Percentiles rank a stretch among this genome's conserved stretches.
These are phyloP conservation scores for Pleurotus eryngii DNA, from an alignment of 768 basidiomycete genomes.

Conservation along the genomic window DNA sequence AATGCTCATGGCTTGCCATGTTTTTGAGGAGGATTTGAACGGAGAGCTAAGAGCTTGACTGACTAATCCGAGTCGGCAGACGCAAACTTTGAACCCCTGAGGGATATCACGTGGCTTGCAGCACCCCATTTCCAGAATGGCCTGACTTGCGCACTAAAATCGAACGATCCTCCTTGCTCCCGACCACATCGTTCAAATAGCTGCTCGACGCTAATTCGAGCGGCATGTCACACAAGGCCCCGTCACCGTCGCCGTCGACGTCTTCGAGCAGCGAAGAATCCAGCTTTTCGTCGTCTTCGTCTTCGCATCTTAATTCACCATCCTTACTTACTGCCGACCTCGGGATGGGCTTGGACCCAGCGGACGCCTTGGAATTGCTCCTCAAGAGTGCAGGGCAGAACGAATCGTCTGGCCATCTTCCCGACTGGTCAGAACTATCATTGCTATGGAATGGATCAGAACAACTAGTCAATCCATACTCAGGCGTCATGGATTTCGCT, in stretches of 20 bases:
- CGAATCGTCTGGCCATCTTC: slow-evolving; percentile 26
- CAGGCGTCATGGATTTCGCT: slow-evolving; percentile 53
- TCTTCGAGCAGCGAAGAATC: neutral
- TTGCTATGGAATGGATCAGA: slow-evolving; percentile 41
- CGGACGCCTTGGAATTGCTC: slow-evolving; percentile 57
- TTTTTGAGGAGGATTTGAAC: no score
- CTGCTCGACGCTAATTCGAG: neutral
- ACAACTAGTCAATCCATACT: slow-evolving; percentile 28
- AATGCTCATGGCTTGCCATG: no score
- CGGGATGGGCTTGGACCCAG: slow-evolving; percentile 39
- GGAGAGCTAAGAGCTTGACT: no score
- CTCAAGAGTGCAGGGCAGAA: slow-evolving; percentile 40
- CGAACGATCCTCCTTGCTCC: slow-evolving; percentile 3
- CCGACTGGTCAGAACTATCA: slow-evolving; percentile 56
- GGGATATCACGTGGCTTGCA: no score
- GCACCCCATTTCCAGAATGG: neutral
- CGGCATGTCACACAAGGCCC: slow-evolving; percentile 1
- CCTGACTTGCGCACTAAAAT: neutral
- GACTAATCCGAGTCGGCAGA: no score
- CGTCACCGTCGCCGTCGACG: slow-evolving; percentile 3
- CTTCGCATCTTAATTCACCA: slow-evolving; percentile 18
- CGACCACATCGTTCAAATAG: neutral
- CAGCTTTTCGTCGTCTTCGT: slow-evolving; percentile 16
- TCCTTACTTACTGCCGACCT: slow-evolving; percentile 37
- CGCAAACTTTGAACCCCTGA: no score